Evolutionary conservation across 2,329 filamentous ascomycete species (phyloP), one percentile per base, ranked within the genome.

Genomic region (Phaeosphaeriaceae sp.): DNA sequence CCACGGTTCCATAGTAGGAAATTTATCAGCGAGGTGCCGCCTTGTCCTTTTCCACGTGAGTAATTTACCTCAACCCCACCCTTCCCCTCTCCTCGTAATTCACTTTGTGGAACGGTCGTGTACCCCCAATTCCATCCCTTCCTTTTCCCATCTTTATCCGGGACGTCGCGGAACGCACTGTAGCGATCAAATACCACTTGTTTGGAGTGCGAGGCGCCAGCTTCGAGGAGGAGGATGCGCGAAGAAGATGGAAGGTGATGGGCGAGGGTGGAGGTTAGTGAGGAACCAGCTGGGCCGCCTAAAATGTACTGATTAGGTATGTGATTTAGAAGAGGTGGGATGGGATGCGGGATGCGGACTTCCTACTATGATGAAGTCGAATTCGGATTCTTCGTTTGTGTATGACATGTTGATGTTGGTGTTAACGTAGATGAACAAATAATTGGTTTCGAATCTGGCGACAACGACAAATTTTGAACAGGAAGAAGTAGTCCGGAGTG

Each of bases 211-310:
- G 28, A 8, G 15, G 28, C 19, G 10, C 49, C 49, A n/a, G 49
- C 49, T 50, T 50, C 49, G 49, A 50, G 49, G 28, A 50, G 49
- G n/a, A 50, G 49, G 49, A 50, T 50, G 49, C n/a, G n/a, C n/a
- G 49, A 35, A 17, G 19, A n/a, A 19, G 97, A 91, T 32, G 84
- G 82, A 7, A 99, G 80, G 75, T 95, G 15, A 7, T 11, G 22
- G 17, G 28, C 26, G 49, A 50, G 49, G 28, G 26, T n/a, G 9
- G 49, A 50, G 19, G 28, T 22, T 3, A 50, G 30, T 22, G 49
- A 17, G 2, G 49, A 19, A 5, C 49, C 49, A 13, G 49, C 15
- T 19, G 49, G 49, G 7, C 49, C 49, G 28, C 26, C 49, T 50
- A 19, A 5, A 28, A 28, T 28, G 26, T 28, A 9, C 26, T 28